A percentile compares a stretch with the other conserved stretches of the same genome.
These are phyloP conservation scores for Cydonia oblonga DNA, from an alignment of 331 rosid genomes.

Conservation along the genomic window DNA sequence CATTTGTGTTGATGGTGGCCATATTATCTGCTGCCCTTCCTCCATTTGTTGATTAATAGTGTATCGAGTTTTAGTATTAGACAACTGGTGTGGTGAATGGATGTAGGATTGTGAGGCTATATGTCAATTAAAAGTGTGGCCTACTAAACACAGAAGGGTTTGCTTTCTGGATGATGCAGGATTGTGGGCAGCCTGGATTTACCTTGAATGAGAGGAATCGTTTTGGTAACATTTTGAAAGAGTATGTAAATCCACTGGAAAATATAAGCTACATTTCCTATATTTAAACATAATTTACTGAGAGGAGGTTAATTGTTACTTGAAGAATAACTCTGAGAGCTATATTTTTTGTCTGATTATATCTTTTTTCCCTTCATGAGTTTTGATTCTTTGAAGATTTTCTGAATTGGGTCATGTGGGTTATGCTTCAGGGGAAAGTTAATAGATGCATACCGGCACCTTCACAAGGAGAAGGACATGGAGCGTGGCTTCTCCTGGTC, in stretches of 20 bases:
- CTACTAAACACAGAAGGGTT: not conserved
- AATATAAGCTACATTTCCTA: not conserved
- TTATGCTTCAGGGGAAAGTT: conserved; percentile 70
- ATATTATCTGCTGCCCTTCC: not conserved
- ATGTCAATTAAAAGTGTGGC: not conserved
- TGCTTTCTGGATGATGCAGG: conserved; percentile 44
- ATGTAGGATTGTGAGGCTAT: not conserved
- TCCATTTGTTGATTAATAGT: not conserved
- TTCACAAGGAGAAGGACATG: conserved; percentile 78
- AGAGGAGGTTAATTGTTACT: not conserved
- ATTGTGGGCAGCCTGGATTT: conserved; percentile 94
- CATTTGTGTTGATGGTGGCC: not conserved
- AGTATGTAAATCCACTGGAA: conserved; percentile 39
- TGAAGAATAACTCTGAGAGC: not conserved
- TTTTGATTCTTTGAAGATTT: not conserved
- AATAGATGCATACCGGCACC: conserved; percentile 80
- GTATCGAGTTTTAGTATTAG: not conserved
- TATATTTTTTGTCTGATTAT: not conserved
- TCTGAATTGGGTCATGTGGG: conserved; percentile 12
- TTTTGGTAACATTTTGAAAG: conserved; percentile 70
- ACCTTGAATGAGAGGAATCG: conserved; percentile 81
- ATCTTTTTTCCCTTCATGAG: not conserved
- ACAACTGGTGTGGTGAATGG: not conserved
- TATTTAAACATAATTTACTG: not conserved
- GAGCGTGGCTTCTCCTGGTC: conserved; percentile 94